These are phyloP conservation scores for Malassezia nana DNA, from an alignment of 1,284 basidiomycete species.

Conservation along the genomic window DNA sequence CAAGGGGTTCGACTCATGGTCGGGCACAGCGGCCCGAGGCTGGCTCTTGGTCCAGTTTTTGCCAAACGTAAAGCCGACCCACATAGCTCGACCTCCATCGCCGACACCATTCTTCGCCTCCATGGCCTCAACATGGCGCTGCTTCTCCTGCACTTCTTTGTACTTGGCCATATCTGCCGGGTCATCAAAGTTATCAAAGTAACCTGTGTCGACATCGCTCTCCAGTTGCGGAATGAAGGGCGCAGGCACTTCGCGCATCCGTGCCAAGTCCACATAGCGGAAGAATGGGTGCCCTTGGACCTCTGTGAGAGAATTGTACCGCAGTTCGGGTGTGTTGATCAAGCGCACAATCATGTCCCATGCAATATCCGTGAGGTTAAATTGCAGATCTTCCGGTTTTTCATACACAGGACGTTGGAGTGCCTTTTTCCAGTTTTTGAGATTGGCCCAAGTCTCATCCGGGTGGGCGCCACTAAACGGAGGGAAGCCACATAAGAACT, in stretches of 20 bases:
- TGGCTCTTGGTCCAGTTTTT: slow-evolving; percentile 39
- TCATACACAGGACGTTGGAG: slow-evolving; percentile 87
- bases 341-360: slow-evolving; percentile 66
- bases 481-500: slow-evolving; percentile 81
- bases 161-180: slow-evolving; percentile 89
- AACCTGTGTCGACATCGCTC: slow-evolving; percentile 83
- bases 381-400: slow-evolving; percentile 88
- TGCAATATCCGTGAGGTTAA: slow-evolving; percentile 84
- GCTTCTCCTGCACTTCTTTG: slow-evolving; percentile 89
- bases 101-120: slow-evolving; percentile 52
- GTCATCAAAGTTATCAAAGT: slow-evolving; percentile 93
- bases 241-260: slow-evolving; percentile 66
- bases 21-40: neutral
- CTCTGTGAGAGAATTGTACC: slow-evolving; percentile 65
- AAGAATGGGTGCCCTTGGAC: slow-evolving; percentile 80
- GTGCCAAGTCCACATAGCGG: slow-evolving; percentile 62
- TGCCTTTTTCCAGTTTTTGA: slow-evolving; percentile 91
- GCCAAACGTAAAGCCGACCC: slow-evolving; percentile 90
- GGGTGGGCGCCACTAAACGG: slow-evolving; percentile 91
- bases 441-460: slow-evolving; percentile 97
- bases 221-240: slow-evolving; percentile 94
- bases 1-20: slow-evolving; percentile 4
- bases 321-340: slow-evolving; percentile 65
- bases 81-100: slow-evolving; percentile 67
- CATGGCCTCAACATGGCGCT: slow-evolving; percentile 69